Percentiles rank a stretch among this genome's conserved stretches.
These are phyloP conservation scores for Saccharomyces pastorianus DNA, from an alignment of 1,139 yeast genomes.

Conservation along the genomic window DNA sequence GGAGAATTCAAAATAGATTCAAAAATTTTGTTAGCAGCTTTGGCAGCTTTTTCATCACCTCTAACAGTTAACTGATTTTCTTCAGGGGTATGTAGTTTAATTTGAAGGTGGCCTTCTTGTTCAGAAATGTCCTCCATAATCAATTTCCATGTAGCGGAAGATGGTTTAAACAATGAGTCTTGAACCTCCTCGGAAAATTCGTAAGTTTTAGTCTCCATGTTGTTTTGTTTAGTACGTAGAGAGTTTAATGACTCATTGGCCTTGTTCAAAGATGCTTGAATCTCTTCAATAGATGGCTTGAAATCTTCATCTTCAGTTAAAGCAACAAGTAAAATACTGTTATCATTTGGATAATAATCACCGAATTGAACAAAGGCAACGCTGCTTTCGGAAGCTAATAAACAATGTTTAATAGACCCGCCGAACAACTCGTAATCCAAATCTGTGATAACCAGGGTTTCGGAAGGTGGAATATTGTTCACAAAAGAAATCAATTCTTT, in stretches of 20 bases:
- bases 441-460: conserved; percentile 51
- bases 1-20: conserved; percentile 21
- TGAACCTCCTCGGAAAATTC: conserved; percentile 51
- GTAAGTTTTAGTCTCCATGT: conserved; percentile 46
- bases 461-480: conserved; percentile 63
- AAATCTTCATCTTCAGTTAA: conserved; percentile 43
- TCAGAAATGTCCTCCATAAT: conserved; percentile 35
- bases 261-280: conserved; percentile 38
- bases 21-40: conserved; percentile 22
- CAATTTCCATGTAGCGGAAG: conserved; percentile 25
- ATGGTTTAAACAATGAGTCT: conserved; percentile 39
- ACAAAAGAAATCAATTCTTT: conserved; percentile 65
- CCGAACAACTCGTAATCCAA: conserved; percentile 60
- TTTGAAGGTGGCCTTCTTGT: conserved; percentile 43
- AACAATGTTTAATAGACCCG: conserved; percentile 38
- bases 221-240: conserved; percentile 52
- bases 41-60: conserved; percentile 30
- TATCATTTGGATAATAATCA: conserved; percentile 34
- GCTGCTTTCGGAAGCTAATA: conserved; percentile 41
- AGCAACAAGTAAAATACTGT: conserved; percentile 42
- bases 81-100: conserved; percentile 27
- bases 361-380: conserved; percentile 53
- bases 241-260: conserved; percentile 46
- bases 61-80: conserved; percentile 27
- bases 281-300: conserved; percentile 44